Evolutionary conservation across 805 yeast species (phyloP).

Genomic region (Aciculoconidium aculeatum): DNA sequence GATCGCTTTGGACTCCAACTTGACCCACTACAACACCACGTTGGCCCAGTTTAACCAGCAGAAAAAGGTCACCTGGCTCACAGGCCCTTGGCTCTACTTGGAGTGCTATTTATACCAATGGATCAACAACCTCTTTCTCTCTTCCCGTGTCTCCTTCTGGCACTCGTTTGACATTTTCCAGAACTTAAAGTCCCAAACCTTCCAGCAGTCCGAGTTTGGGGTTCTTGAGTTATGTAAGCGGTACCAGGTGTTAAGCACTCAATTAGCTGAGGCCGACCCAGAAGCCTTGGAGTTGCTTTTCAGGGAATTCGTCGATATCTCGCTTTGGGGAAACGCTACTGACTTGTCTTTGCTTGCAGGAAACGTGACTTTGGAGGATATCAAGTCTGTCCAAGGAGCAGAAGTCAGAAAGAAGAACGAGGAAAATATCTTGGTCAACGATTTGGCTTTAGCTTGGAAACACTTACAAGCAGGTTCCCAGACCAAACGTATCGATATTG

Average conservation of each 20-base stretch:
- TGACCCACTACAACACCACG: conserved; percentile 55
- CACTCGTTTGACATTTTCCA: conserved; percentile 67
- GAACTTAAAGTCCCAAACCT: conserved; percentile 64
- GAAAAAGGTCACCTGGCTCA: conserved; percentile 54
- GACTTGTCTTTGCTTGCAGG: conserved; percentile 87
- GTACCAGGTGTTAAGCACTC: conserved; percentile 33
- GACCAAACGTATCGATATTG: conserved; percentile 60
- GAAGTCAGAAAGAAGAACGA: conserved; percentile 79
- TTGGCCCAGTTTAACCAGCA: conserved; percentile 25
- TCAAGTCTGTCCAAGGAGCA: conserved; percentile 86
- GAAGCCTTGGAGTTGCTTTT: conserved; percentile 54
- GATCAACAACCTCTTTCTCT: conserved; percentile 40
- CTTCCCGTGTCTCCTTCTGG: conserved; percentile 36
- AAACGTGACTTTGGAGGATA: conserved; percentile 77
- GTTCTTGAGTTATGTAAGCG: conserved; percentile 76
- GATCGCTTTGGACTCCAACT: conserved; percentile 42
- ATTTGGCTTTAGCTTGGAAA: conserved; percentile 64
- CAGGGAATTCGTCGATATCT: conserved; percentile 78
- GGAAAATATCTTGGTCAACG: conserved; percentile 71
- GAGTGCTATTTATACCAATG: conserved; percentile 82
- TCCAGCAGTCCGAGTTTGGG: conserved; percentile 67
- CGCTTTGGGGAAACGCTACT: conserved; percentile 98
- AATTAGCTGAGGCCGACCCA: conserved; percentile 20
- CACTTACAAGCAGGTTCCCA: conserved; percentile 25
- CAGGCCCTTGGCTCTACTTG: conserved; percentile 85